phyloP scores from a whole-genome alignment of 2,329 filamentous ascomycete species.

The Colletotrichum sidae region DNA sequence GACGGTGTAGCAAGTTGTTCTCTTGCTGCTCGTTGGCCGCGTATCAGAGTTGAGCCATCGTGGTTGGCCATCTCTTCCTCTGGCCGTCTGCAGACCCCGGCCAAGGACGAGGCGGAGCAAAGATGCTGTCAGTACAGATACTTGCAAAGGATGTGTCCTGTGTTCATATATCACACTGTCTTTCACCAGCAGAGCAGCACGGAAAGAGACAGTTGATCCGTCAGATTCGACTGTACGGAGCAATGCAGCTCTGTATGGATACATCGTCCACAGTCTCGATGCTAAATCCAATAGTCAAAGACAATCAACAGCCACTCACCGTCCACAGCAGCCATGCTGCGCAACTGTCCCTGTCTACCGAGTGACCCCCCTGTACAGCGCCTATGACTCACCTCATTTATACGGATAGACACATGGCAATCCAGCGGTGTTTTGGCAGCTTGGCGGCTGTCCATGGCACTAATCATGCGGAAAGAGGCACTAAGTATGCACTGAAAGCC shows the following conservation, averaged over 20 bases:
- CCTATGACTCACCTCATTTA: constrained; percentile 49
- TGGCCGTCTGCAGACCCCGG: no score
- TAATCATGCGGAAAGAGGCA: no score
- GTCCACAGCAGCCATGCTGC: constrained; percentile 15
- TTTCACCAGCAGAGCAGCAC: background rate
- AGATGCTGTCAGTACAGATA: background rate
- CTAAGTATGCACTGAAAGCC: background rate
- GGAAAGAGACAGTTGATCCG: background rate
- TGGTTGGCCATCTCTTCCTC: no score
- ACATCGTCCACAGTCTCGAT: no score
- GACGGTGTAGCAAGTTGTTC: no score
- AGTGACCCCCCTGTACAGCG: constrained; percentile 36
- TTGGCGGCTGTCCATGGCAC: constrained; percentile 7
- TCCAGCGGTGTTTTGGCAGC: constrained; percentile 26
- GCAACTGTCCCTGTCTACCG: constrained; percentile 8
- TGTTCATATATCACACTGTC: background rate
- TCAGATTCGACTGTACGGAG: constrained; percentile 2
- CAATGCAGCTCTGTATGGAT: no score
- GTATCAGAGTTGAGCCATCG: constrained; percentile 10
- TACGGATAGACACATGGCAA: constrained; percentile 48
- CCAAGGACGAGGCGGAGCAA: constrained; percentile 3
- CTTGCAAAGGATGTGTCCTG: no score
- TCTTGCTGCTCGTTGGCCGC: constrained; percentile 8
- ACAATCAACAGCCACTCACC: constrained; percentile 25
- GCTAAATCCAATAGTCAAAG: no score